Percentiles rank a stretch among this genome's conserved stretches.
Evolutionary conservation across 257 asterid species (phyloP).

Genomic region (Scutellaria minor): DNA sequence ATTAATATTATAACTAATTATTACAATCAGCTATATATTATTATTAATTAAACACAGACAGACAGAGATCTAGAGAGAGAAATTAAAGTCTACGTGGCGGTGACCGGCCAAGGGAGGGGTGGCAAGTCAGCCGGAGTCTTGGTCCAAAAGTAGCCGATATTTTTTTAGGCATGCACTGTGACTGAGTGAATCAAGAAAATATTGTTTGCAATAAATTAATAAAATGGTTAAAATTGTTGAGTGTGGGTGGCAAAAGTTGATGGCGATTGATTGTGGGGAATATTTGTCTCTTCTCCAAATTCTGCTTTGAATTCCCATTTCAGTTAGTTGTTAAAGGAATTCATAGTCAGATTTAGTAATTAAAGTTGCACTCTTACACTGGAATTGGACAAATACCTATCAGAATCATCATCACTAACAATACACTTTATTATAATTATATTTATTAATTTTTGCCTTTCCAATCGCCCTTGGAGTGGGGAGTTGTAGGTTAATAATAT

Average conservation of each 20-base stretch:
- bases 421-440: not conserved
- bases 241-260: slow-evolving; percentile 51
- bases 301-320: not conserved
- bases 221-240: not conserved
- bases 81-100: slow-evolving; percentile 30
- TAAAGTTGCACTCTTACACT: not conserved
- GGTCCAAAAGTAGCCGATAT: slow-evolving; percentile 36
- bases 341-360: not conserved
- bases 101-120: slow-evolving; percentile 46
- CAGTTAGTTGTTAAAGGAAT: not conserved
- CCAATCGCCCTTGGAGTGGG: not conserved
- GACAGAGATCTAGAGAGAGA: no score
- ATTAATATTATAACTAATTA: no score
- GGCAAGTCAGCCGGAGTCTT: slow-evolving; percentile 7
- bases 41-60: no score
- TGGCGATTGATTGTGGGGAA: slow-evolving; percentile 30
- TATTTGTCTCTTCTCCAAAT: slow-evolving; percentile 4
- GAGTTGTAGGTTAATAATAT: no score
- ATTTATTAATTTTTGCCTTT: not conserved
- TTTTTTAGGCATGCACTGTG: not conserved
- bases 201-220: no score
- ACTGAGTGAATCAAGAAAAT: not conserved
- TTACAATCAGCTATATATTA: no score
- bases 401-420: not conserved
- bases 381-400: slow-evolving; percentile 29